Evolutionary conservation across 2,329 filamentous ascomycete genomes (phyloP), one percentile per base, ranked within the genome.

Genomic region (Lachnellula occidentalis): DNA sequence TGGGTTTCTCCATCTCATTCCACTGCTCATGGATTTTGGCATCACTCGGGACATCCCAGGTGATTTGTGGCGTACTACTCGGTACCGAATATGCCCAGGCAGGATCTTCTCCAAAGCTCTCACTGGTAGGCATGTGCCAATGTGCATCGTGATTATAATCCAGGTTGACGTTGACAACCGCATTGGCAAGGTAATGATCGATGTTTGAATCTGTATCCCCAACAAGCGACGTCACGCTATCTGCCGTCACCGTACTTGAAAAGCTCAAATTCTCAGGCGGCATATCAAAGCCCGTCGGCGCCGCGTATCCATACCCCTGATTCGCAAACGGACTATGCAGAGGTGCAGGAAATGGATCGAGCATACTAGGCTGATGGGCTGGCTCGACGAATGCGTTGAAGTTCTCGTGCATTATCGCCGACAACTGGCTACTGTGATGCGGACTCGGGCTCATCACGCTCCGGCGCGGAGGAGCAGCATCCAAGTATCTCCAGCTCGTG

Each of bases 401-500:
- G 52, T 79, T 79, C 69, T 85, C 81, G 54, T 75, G 79, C 79
- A 83, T 83, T 36, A 73, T 72, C 0, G 79, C 76, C 45, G 73
- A 73, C 54, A 81, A 66, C 56, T 81, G 78, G 61, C 82, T 78
- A 59, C 67, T 2, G 75, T 78, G 24, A 59, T 61, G 54, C 15
- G 64, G 64, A n/a, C 63, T 58, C 19, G 64, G 67, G 14, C 64
- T 66, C 65, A 69, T 67, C 22, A 58, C 59, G 49, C 60, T 55
- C 5, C 58, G 53, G 12, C 64, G 56, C 17, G 54, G 53, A n/a
- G 61, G 59, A 34, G 55, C 39, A 8, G 61, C 48, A 47, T 67
- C 60, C 54, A 86, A 69, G 73, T 83, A 85, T 22, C 80, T 74
- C 83, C 82, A 86, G 37, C 75, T 78, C 1, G 81, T 82, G 15